phyloP scores from a whole-genome alignment of 345 rosid species.

The Eucalyptus cloeziana region DNA sequence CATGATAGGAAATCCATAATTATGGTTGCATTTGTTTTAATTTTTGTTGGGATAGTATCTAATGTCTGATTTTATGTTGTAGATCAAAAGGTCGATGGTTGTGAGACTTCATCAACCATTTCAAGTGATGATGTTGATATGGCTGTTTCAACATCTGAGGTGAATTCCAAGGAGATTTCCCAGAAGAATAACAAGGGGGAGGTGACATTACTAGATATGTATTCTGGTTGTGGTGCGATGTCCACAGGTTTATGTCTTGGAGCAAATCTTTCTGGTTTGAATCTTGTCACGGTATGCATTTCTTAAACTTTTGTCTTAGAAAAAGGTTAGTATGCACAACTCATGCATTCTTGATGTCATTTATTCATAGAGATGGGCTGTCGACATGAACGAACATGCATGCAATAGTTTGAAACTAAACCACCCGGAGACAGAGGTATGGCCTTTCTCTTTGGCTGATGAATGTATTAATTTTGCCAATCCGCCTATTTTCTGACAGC shows the following conservation, averaged over 20 bases:
- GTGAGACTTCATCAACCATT: slow-evolving; percentile 42
- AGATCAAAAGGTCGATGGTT: slow-evolving; percentile 13
- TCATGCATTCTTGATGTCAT: not conserved
- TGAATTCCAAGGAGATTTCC: slow-evolving; percentile 1
- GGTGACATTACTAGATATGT: slow-evolving; percentile 46
- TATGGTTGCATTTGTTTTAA: not conserved
- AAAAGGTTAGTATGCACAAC: not conserved
- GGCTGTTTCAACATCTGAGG: not conserved
- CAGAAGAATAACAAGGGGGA: not conserved
- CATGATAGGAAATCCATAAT: not conserved
- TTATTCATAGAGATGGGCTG: slow-evolving; percentile 57
- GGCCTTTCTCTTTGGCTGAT: not conserved
- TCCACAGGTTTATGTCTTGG: slow-evolving; percentile 79
- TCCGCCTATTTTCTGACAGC: not conserved
- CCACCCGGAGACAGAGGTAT: slow-evolving; percentile 54
- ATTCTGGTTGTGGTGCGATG: slow-evolving; percentile 89
- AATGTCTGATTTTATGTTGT: not conserved
- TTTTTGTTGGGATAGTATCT: not conserved
- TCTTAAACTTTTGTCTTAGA: not conserved
- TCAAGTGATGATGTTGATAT: slow-evolving; percentile 29
- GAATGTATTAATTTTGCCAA: not conserved
- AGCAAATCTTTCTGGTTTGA: slow-evolving; percentile 32
- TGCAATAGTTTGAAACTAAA: slow-evolving; percentile 46
- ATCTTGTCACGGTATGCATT: slow-evolving; percentile 48
- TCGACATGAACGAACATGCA: slow-evolving; percentile 46